phyloP scores from a whole-genome alignment of 192 early-diverging fungal genomes.

The Entomortierella chlamydospora region DNA sequence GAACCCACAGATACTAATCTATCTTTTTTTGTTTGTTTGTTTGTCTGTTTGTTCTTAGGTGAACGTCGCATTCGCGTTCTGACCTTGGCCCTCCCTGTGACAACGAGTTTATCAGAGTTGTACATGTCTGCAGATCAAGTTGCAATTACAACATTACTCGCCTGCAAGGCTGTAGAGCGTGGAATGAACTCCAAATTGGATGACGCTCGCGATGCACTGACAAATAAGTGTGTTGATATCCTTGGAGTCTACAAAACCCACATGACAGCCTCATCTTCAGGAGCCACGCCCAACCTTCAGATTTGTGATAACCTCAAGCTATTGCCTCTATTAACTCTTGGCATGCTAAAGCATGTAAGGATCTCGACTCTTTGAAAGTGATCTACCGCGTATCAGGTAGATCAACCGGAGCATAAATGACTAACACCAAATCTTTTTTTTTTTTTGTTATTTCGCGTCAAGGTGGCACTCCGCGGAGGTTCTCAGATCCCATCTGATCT shows the following conservation, averaged over 20 bases:
- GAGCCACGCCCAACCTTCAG: slow-evolving; percentile 84
- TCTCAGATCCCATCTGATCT: slow-evolving; percentile 82
- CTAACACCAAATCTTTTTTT: background rate
- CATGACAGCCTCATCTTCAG: slow-evolving; percentile 74
- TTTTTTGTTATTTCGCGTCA: background rate
- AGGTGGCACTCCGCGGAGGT: slow-evolving; percentile 69
- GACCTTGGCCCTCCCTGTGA: slow-evolving; percentile 90
- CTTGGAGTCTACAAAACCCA: slow-evolving; percentile 88
- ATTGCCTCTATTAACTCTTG: slow-evolving; percentile 85
- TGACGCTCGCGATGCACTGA: slow-evolving; percentile 92
- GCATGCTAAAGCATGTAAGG: slow-evolving; percentile 86
- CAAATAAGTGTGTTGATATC: slow-evolving; percentile 89
- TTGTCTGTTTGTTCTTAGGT: too few species aligned
- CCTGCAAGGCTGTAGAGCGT: slow-evolving; percentile 93
- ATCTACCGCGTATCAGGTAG: background rate
- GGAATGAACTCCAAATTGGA: slow-evolving; percentile 88
- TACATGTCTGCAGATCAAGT: slow-evolving; percentile 87
- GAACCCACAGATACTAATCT: background rate
- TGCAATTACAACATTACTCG: slow-evolving; percentile 83
- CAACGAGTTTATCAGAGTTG: slow-evolving; percentile 80
- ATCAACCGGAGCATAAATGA: background rate
- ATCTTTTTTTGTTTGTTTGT: too few species aligned
- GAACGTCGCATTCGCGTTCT: slow-evolving; percentile 95
- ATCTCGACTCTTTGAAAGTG: background rate
- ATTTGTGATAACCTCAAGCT: slow-evolving; percentile 88